phyloP scores from a whole-genome alignment of 495 filamentous ascomycete genomes.

The Platismatia glauca region DNA sequence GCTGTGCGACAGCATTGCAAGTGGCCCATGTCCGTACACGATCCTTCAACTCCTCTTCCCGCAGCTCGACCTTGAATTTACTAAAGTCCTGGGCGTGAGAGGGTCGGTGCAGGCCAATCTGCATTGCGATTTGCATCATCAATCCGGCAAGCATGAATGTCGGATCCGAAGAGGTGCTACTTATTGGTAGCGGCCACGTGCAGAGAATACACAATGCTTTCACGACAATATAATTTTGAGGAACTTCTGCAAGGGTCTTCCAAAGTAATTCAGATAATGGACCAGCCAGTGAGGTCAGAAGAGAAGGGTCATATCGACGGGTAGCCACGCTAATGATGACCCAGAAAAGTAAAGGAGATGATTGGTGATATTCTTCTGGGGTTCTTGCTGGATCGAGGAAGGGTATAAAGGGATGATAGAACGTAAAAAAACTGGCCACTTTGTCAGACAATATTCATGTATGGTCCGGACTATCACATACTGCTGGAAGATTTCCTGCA shows the following conservation, averaged over 20 bases:
- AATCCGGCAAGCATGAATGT: slow-evolving; percentile 85
- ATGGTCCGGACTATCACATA: slow-evolving; percentile 28
- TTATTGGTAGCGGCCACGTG: slow-evolving; percentile 83
- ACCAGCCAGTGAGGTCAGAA: slow-evolving; percentile 60
- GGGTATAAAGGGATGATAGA: slow-evolving; percentile 77
- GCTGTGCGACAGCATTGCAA: slow-evolving; percentile 86
- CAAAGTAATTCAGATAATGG: slow-evolving; percentile 71
- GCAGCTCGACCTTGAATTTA: slow-evolving; percentile 69
- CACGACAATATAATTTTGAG: slow-evolving; percentile 81
- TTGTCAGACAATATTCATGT: not conserved
- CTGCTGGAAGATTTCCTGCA: slow-evolving; percentile 67
- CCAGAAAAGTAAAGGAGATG: slow-evolving; percentile 77
- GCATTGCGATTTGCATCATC: slow-evolving; percentile 89
- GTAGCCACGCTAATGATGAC: slow-evolving; percentile 74
- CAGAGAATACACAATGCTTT: slow-evolving; percentile 85
- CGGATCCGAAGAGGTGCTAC: slow-evolving; percentile 75
- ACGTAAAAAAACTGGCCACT: slow-evolving; percentile 53
- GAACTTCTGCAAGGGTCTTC: slow-evolving; percentile 72
- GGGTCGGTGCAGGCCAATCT: slow-evolving; percentile 81
- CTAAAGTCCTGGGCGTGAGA: slow-evolving; percentile 88
- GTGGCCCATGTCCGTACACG: slow-evolving; percentile 84
- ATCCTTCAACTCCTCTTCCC: slow-evolving; percentile 76
- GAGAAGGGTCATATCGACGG: slow-evolving; percentile 60
- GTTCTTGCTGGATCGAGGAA: slow-evolving; percentile 64
- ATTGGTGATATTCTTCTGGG: slow-evolving; percentile 66